Conservation (phyloP, 2,329 filamentous ascomycete genomes). For the Diplodia scrobiculata region DNA sequence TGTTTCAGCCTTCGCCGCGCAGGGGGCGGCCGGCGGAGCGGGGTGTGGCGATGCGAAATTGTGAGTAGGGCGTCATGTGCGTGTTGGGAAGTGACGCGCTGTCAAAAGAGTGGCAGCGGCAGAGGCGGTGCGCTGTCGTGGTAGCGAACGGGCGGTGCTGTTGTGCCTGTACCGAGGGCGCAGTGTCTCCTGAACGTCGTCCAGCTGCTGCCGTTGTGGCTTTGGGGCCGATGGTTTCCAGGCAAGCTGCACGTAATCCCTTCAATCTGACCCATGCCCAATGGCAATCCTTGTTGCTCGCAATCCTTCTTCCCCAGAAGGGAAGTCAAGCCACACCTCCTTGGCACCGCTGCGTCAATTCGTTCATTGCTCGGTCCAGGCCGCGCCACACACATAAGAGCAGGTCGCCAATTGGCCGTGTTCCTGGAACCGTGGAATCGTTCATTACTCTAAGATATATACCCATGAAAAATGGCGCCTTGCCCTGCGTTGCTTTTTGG, state of each 20-base stretch:
- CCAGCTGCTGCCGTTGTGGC: not conserved
- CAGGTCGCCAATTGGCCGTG: conserved; percentile 18
- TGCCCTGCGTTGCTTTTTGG: conserved; percentile 6
- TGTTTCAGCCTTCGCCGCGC: conserved; percentile 16
- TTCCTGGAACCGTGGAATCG: conserved; percentile 10
- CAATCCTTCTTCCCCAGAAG: conserved; percentile 1
- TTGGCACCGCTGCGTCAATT: not conserved
- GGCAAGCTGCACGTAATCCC: conserved; percentile 13
- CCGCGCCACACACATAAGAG: conserved; percentile 8
- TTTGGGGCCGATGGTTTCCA: not conserved
- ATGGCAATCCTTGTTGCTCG: not conserved
- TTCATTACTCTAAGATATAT: conserved; percentile 28
- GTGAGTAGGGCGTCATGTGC: conserved; percentile 8
- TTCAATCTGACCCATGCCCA: conserved; percentile 16
- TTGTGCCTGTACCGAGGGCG: not conserved
- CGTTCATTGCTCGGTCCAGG: not conserved
- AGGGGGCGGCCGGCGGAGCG: conserved; percentile 7
- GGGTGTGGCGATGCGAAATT: conserved; percentile 24
- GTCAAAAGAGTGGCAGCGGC: not conserved
- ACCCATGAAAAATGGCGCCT: not conserved
- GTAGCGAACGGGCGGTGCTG: not conserved
- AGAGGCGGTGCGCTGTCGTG: not conserved
- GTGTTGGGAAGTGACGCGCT: not conserved
- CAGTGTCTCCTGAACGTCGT: not conserved
- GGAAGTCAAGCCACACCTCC: conserved; percentile 24